phyloP scores from a whole-genome alignment of 2,329 filamentous ascomycete genomes.

The Trichoderma sp. region DNA sequence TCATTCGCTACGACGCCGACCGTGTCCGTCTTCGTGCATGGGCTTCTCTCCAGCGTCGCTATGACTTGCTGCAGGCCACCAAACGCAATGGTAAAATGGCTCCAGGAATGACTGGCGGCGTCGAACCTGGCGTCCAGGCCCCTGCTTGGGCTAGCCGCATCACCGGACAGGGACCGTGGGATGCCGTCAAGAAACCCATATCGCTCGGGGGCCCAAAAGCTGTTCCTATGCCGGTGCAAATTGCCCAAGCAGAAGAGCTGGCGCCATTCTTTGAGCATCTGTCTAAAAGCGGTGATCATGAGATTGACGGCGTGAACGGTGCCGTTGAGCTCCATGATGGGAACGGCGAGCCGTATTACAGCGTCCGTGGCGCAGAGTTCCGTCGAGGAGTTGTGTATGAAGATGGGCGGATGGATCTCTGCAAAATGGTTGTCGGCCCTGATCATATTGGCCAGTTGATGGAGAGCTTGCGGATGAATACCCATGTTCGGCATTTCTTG shows the following conservation, averaged over 20 bases:
- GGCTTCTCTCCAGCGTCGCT: constrained; percentile 43
- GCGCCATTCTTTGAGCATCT: constrained; percentile 43
- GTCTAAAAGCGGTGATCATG: constrained; percentile 38
- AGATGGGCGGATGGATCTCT: constrained; percentile 58
- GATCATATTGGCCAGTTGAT: constrained; percentile 55
- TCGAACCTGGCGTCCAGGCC: constrained; percentile 39
- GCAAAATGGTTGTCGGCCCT: constrained; percentile 59
- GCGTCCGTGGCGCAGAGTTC: constrained; percentile 44
- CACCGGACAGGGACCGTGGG: constrained; percentile 42
- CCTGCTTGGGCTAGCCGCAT: constrained; percentile 43
- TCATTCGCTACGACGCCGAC: constrained; percentile 46
- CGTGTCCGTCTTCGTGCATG: constrained; percentile 44
- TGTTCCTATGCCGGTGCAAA: constrained; percentile 43
- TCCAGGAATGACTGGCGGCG: constrained; percentile 39
- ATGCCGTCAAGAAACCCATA: constrained; percentile 38
- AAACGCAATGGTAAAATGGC: constrained; percentile 39
- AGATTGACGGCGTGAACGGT: constrained; percentile 33
- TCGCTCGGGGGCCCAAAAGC: constrained; percentile 40
- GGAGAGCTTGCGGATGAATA: constrained; percentile 51
- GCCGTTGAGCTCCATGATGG: constrained; percentile 42
- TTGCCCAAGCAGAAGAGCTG: constrained; percentile 40
- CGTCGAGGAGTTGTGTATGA: constrained; percentile 51
- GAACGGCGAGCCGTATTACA: constrained; percentile 44
- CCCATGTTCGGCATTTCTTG: constrained; percentile 55
- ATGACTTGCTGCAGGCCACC: constrained; percentile 42